These are phyloP conservation scores for Boletus semigastroideus DNA, from an alignment of 1,284 basidiomycete species.

Conservation along the genomic window DNA sequence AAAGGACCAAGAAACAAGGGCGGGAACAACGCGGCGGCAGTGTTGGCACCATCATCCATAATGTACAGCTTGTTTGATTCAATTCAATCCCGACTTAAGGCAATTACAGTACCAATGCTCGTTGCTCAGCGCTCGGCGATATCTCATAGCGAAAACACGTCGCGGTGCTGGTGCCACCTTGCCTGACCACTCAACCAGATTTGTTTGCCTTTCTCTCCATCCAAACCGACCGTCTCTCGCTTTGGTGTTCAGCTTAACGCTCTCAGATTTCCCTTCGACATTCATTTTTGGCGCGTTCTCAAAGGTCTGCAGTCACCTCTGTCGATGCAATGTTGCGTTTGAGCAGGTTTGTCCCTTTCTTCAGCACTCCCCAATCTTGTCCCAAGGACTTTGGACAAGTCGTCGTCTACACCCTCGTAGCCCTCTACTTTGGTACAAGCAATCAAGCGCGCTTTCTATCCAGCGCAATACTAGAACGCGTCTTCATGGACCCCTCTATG, in stretches of 20 bases:
- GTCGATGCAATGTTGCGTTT: conserved; percentile 2
- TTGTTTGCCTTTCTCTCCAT: not conserved
- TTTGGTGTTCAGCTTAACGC: not conserved
- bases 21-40: not conserved
- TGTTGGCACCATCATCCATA: not conserved
- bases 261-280: conserved; percentile 4
- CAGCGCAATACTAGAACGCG: not conserved
- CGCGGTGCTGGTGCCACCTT: not conserved
- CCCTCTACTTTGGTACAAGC: conserved; percentile 11
- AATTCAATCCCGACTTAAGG: no score
- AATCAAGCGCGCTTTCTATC: conserved; percentile 9
- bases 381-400: conserved; percentile 9
- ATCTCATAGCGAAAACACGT: not conserved
- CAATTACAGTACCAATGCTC: not conserved
- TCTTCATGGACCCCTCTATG: conserved; percentile 7
- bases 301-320: not conserved
- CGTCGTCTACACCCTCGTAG: conserved; percentile 4
- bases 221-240: not conserved
- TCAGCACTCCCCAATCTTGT: not conserved
- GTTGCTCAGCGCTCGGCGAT: no score
- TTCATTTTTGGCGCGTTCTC: conserved; percentile 3
- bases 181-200: not conserved
- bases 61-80: not conserved
- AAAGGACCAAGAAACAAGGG: not conserved
- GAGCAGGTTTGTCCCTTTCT: not conserved